Evolutionary conservation across 164 flowering plant genomes (phyloP).

Genomic region (Stephania yunnanensis): DNA sequence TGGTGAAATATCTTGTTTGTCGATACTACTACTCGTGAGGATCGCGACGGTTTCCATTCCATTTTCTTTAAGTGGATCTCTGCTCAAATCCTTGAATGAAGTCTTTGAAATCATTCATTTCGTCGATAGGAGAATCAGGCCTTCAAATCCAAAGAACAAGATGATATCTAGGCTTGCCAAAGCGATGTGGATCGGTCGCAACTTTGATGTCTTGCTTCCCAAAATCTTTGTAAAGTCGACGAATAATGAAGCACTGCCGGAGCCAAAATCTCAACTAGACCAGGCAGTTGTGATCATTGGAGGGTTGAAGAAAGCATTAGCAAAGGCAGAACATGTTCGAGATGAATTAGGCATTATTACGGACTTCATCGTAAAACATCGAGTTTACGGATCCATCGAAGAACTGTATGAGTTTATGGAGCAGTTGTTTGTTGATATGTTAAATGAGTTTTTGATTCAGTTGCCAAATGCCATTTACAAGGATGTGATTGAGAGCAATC

Average conservation of each 20-base stretch:
- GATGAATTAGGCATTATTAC: conserved; percentile 1
- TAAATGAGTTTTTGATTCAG: not conserved
- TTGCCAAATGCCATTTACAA: not conserved
- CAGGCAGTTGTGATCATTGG: not conserved
- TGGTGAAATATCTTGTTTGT: not conserved
- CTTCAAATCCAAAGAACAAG: not conserved
- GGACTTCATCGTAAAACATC: not conserved
- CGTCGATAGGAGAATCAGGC: not conserved
- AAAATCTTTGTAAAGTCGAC: not conserved
- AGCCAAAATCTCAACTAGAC: not conserved
- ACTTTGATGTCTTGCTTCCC: not conserved
- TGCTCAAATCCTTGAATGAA: not conserved
- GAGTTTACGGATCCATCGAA: not conserved
- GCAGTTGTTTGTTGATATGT: conserved; percentile 1
- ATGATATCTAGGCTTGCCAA: conserved; percentile 3
- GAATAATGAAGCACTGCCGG: too few species aligned
- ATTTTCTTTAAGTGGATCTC: not conserved
- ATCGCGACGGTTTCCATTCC: not conserved
- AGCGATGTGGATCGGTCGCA: not conserved
- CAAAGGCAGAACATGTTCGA: not conserved
- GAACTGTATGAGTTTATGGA: not conserved
- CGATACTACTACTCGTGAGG: conserved; percentile 2
- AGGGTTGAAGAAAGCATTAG: not conserved
- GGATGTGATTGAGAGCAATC: not conserved
- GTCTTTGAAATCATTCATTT: conserved; percentile 9